Evolutionary conservation across 306 rosid species (phyloP), one percentile per base, ranked within the genome.

Genomic region (Quercus rubra): DNA sequence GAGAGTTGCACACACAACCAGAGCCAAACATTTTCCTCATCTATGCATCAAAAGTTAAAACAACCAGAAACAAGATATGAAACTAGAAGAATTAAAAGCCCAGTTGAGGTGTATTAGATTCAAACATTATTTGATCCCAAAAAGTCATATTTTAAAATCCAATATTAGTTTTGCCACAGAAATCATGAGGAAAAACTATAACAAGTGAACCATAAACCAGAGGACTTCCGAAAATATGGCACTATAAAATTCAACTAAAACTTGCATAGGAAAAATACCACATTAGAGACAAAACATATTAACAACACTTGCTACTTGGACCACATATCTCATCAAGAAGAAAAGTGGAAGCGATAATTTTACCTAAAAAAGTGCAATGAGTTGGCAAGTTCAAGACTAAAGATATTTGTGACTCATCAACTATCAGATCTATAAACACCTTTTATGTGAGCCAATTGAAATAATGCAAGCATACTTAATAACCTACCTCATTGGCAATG

Each of bases 401-500:
- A 41, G 70, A 64, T 28, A 64, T 64, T 30, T 64, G 41, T 30
- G 3, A 64, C 46, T 64, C 31, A 6, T 15, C 20, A 30, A 64
- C 46, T 15, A 64, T 30, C 46, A 64, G 70, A 64, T 64, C 70
- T 28, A 5, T 15, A 51, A 18, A 51, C 35, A 18, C 23, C 55
- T 77, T 75, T 18, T 52, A 35, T 35, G 30, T 54, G 67, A 54
- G 31, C 33, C 54, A 38, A 64, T 72, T 55, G 64, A n/a, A 70
- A 46, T 17, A 81, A 28, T 71, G 30, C 13, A 76, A 80, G 49
- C 43, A 28, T 74, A 58, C 46, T 30, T 62, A 23, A 69, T 41
- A 71, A 70, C 90, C 64, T 75, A 96, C 99, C 99, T 96, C 99
- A 73, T 88, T 93, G 49, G 98, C 96, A 87, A 96, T 96, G 78